Base-by-base conservation (phyloP, 2,329 filamentous ascomycete species). In the Neoascochyta sp. region DNA sequence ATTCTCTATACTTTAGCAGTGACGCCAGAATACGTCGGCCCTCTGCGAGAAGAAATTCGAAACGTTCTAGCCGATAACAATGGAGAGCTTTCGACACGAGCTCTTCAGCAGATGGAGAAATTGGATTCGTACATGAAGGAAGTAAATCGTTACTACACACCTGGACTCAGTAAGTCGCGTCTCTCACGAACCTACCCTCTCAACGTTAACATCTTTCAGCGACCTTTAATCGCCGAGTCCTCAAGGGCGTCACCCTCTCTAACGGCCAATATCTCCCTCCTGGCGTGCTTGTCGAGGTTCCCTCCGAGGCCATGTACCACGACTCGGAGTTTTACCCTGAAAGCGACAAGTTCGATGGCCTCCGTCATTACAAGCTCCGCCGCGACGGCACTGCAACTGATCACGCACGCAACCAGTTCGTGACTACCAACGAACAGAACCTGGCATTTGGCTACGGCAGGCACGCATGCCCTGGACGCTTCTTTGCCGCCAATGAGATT, bases 201-300 rank as follows among this genome's bases (percentile, higher is more conserved):
- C 10, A 12, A 10, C 16, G 11, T 13, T 27, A 14, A 32, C 25
- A 31, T 7, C 14, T 9, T 11, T 7, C 20, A 52, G 49, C 61
- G 1, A 67, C 71, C 3, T 76, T 76, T 52, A 50, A 54, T 14
- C 71, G 74, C 36, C 73, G 70, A 40, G 71, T 74, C 7, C 55
- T 72, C 19, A 65, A 69, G 42, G 62, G 68, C 4, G 65, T 78
- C 43, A 67, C 66, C 2, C 68, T 77, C 2, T 75, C 73, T 24
- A 73, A 74, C 47, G 75, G 75, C 10, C 70, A 75, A 26, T 63
- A 66, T 34, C 50, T 66, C 5, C 63, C 63, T 0, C 37, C 53
- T 1, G 64, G 64, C 19, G 47, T 50, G 14, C 29, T 44, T 7
- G 41, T 66, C 23, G 61, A 63, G 41, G 42, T 48, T 3, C 51